These are phyloP conservation scores for Ephemerocybe angulata DNA, from an alignment of 768 basidiomycete genomes.

Conservation along the genomic window DNA sequence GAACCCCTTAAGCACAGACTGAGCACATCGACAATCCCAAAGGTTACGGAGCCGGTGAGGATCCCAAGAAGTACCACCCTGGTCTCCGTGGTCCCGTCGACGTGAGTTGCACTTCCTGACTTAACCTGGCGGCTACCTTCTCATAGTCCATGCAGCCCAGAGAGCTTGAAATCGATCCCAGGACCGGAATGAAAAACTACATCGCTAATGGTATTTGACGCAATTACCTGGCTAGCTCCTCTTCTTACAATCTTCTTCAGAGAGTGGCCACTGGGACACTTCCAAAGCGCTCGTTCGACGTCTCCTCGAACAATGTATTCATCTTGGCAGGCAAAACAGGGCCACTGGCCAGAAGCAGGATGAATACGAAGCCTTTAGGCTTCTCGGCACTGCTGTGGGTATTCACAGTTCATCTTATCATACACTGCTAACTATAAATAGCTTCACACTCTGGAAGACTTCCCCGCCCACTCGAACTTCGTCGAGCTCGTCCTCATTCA, in stretches of 20 bases:
- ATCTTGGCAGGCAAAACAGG: constrained; percentile 65
- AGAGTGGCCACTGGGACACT: constrained; percentile 82
- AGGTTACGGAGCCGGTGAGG: constrained; percentile 82
- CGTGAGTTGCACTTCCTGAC: constrained; percentile 35
- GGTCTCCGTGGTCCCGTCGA: constrained; percentile 80
- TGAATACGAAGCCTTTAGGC: constrained; percentile 74
- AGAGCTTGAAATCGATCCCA: constrained; percentile 81
- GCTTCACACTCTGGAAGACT: constrained; percentile 84
- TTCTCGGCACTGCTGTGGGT: constrained; percentile 67
- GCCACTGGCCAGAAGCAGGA: constrained; percentile 57
- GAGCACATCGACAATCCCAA: constrained; percentile 94
- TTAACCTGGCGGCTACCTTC: constrained; percentile 1
- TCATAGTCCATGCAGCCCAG: constrained; percentile 43
- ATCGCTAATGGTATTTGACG: constrained; percentile 80
- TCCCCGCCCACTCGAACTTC: constrained; percentile 86
- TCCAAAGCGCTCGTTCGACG: constrained; percentile 75
- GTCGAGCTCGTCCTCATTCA: constrained; percentile 77
- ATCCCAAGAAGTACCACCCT: constrained; percentile 74
- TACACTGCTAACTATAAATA: constrained; percentile 20
- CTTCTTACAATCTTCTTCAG: constrained; percentile 27
- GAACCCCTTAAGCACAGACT: constrained; percentile 37
- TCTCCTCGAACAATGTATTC: constrained; percentile 74
- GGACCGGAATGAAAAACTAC: constrained; percentile 93
- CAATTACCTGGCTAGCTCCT: not conserved
- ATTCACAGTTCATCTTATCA: constrained; percentile 1